These are phyloP conservation scores for Collybiopsis confluens DNA, from an alignment of 768 basidiomycete genomes.

Conservation along the genomic window DNA sequence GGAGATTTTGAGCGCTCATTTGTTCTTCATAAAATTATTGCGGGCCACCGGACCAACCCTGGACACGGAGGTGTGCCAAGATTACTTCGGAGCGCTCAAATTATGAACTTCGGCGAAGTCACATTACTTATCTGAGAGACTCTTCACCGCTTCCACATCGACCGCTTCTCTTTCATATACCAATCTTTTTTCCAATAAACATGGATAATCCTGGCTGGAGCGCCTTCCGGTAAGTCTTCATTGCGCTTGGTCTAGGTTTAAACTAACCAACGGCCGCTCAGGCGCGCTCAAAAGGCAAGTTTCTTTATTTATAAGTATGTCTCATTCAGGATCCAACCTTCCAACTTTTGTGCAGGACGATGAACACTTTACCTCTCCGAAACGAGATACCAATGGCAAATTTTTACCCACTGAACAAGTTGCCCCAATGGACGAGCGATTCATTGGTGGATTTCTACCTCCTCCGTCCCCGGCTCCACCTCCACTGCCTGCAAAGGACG, in stretches of 20 bases:
- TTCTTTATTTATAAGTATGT: conserved; percentile 18
- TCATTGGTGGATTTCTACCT: conserved; percentile 53
- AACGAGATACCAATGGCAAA: conserved; percentile 43
- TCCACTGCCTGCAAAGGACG: conserved; percentile 46
- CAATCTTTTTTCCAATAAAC: background rate
- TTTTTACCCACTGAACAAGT: conserved; percentile 55
- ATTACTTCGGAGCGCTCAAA: too few species aligned
- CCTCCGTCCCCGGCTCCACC: conserved; percentile 42
- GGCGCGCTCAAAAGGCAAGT: conserved; percentile 54
- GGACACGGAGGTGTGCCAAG: too few species aligned
- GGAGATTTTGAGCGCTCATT: background rate
- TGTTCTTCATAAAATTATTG: background rate
- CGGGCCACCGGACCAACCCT: too few species aligned
- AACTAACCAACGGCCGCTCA: conserved; percentile 9
- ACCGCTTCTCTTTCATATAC: conserved; percentile 22
- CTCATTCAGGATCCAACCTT: background rate
- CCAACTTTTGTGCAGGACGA: conserved; percentile 22
- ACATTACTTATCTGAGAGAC: conserved; percentile 3
- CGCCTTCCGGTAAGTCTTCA: conserved; percentile 31
- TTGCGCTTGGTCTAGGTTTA: too few species aligned
- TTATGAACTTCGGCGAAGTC: too few species aligned
- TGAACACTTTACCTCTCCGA: conserved; percentile 21
- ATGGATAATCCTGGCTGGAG: conserved; percentile 84
- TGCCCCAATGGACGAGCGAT: conserved; percentile 56
- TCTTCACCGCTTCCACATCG: background rate